phyloP scores from a whole-genome alignment of 306 rosid genomes.

The Corylus americana region DNA sequence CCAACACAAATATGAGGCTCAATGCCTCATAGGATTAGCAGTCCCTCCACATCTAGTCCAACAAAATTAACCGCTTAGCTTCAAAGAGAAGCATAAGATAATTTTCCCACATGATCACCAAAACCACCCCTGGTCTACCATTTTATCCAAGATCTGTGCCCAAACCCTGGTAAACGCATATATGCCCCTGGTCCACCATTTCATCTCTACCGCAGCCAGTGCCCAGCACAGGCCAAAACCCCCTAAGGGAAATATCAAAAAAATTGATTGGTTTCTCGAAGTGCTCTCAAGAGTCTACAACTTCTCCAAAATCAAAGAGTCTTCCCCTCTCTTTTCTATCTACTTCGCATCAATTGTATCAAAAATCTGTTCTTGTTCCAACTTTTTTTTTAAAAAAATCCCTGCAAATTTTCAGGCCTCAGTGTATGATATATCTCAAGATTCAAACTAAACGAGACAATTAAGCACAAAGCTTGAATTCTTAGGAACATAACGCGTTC shows the following conservation, averaged over 20 bases:
- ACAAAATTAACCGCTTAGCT: background rate
- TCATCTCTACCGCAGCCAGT: too few relatives aligned
- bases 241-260: background rate
- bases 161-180: background rate
- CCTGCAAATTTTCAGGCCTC: background rate
- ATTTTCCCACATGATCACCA: background rate
- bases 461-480: background rate
- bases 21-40: background rate
- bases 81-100: background rate
- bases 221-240: too few relatives aligned
- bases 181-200: too few relatives aligned
- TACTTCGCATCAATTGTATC: background rate
- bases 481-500: background rate
- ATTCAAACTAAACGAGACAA: background rate
- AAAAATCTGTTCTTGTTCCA: background rate
- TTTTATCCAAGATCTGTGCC: background rate
- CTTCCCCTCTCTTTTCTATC: background rate
- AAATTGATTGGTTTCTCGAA: background rate
- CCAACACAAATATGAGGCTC: background rate
- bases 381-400: too few relatives aligned
- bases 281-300: background rate
- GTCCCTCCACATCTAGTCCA: background rate
- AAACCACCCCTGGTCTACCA: background rate
- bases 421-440: background rate
- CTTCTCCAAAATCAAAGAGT: background rate